Evolutionary conservation across 352 stramenopile species (phyloP).

Genomic region (Phytophthora idaei): DNA sequence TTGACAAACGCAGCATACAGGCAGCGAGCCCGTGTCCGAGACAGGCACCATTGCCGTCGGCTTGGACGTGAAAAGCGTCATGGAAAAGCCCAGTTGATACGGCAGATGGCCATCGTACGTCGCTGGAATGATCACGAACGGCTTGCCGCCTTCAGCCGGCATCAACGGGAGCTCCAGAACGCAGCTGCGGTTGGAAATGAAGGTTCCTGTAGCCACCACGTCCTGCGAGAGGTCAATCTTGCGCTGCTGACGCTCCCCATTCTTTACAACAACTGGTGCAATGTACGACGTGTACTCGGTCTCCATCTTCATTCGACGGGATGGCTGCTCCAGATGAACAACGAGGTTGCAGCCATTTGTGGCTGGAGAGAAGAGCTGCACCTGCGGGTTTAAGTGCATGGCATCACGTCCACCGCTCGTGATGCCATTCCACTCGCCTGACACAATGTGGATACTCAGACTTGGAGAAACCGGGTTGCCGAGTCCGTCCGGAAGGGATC

Average conservation of each 20-base stretch:
- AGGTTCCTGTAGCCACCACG: slow-evolving; percentile 80
- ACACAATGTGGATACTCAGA: slow-evolving; percentile 75
- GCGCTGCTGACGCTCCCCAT: slow-evolving; percentile 63
- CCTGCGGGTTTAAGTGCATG: slow-evolving; percentile 88
- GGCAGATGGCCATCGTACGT: slow-evolving; percentile 69
- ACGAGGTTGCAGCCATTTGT: slow-evolving; percentile 55
- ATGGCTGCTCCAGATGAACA: slow-evolving; percentile 78
- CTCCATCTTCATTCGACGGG: slow-evolving; percentile 74
- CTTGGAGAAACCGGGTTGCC: slow-evolving; percentile 62
- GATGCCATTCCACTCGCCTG: slow-evolving; percentile 82
- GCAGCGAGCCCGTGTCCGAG: slow-evolving; percentile 64
- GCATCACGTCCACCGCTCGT: slow-evolving; percentile 78
- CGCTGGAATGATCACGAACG: slow-evolving; percentile 69
- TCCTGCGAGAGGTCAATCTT: slow-evolving; percentile 86
- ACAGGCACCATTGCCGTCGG: slow-evolving; percentile 64
- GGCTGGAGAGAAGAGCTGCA: slow-evolving; percentile 75
- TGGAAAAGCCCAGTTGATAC: slow-evolving; percentile 52
- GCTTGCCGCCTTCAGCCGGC: slow-evolving; percentile 43
- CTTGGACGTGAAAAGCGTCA: slow-evolving; percentile 70
- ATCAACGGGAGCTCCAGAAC: slow-evolving; percentile 62
- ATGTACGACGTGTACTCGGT: slow-evolving; percentile 81
- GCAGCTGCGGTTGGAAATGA: slow-evolving; percentile 87
- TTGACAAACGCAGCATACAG: slow-evolving; percentile 72
- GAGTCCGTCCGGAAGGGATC: slow-evolving; percentile 61
- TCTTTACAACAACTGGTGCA: slow-evolving; percentile 77